A percentile compares a stretch with the other conserved stretches of the same genome.
Conservation (phyloP, 1,284 basidiomycete genomes). For the Moniliella sp. region DNA sequence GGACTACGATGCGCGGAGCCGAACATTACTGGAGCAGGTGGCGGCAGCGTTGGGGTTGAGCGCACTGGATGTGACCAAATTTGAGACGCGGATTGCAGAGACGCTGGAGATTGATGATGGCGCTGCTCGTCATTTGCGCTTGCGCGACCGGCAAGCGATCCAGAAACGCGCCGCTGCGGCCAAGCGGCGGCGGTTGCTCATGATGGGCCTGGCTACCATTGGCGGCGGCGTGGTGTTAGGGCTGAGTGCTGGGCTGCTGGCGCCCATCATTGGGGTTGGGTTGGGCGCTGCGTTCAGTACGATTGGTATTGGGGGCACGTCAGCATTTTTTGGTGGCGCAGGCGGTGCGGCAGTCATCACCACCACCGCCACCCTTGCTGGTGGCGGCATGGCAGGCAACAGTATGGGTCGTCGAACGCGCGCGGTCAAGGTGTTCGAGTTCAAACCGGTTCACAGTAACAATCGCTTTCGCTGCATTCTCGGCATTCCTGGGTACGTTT, state of each 20-base stretch:
- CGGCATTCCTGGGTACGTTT: constrained; percentile 13
- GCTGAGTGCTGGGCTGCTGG: constrained; percentile 25
- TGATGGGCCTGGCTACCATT: constrained; percentile 32
- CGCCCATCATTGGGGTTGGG: constrained; percentile 29
- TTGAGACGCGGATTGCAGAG: constrained; percentile 31
- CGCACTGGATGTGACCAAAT: constrained; percentile 34
- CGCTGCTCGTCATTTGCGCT: constrained; percentile 13
- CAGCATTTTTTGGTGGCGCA: constrained; percentile 25
- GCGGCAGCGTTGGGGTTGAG: constrained; percentile 21
- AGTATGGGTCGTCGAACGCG: constrained; percentile 27
- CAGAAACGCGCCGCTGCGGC: constrained; percentile 14
- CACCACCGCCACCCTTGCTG: constrained; percentile 25
- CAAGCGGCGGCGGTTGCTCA: constrained; percentile 19
- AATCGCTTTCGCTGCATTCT: constrained; percentile 32
- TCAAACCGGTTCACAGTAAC: constrained; percentile 32
- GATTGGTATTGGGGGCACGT: constrained; percentile 29
- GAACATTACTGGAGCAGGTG: constrained; percentile 26
- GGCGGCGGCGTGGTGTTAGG: constrained; percentile 32
- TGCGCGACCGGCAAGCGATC: constrained; percentile 15
- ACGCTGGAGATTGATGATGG: constrained; percentile 31
- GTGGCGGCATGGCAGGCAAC: constrained; percentile 22
- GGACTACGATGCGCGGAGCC: constrained; percentile 29
- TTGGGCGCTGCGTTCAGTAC: constrained; percentile 28
- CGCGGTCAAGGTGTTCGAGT: constrained; percentile 30
- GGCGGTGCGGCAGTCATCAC: constrained; percentile 32